Conservation (phyloP, 2,329 filamentous ascomycete genomes). For the Teratosphaeria pseudoeucalypti region DNA sequence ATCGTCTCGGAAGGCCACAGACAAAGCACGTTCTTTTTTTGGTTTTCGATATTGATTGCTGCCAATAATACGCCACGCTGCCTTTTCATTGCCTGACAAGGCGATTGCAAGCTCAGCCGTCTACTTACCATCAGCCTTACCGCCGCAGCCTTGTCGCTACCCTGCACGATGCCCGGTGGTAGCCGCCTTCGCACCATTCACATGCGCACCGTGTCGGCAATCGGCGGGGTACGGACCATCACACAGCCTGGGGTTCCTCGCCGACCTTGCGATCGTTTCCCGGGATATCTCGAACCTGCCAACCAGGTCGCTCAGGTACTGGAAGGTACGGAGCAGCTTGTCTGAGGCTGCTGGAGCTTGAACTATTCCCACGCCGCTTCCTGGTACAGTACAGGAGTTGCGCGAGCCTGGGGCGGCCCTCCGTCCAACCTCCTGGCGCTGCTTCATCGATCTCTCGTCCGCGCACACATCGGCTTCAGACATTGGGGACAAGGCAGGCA, state of each 20-base stretch:
- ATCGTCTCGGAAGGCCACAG: no score
- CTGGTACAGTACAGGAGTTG: neutral
- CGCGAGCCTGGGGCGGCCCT: neutral
- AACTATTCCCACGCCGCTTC: neutral
- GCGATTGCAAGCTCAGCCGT: neutral
- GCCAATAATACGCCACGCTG: neutral
- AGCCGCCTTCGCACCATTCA: neutral
- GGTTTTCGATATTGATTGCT: no score
- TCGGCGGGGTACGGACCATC: neutral
- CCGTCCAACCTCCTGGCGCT: neutral
- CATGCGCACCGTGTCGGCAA: neutral
- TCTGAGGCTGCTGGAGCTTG: neutral
- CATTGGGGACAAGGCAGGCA: neutral
- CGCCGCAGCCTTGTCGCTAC: no score
- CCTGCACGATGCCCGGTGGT: no score
- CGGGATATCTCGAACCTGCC: neutral
- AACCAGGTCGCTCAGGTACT: neutral
- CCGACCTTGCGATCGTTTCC: neutral
- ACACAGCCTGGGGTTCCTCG: neutral
- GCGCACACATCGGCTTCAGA: neutral
- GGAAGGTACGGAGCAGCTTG: neutral
- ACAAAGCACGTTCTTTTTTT: no score
- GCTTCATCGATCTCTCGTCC: neutral
- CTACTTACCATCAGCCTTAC: no score
- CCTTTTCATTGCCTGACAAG: neutral